phyloP scores from a whole-genome alignment of 1,284 basidiomycete genomes.

The Cystobasidium slooffiae region DNA sequence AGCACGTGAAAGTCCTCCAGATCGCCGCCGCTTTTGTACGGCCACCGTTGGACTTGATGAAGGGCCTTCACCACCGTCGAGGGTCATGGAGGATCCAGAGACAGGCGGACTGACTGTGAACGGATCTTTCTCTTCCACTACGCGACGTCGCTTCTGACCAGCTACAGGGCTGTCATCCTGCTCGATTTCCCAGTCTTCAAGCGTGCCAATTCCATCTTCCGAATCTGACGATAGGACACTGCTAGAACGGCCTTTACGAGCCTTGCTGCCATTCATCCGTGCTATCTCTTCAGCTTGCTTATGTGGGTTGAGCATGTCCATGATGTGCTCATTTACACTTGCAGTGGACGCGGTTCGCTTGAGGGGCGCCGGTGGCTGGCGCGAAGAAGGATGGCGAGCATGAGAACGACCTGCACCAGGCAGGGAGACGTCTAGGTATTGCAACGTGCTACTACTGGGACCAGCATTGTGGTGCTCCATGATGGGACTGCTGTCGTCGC shows the following conservation, averaged over 20 bases:
- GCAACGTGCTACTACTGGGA: background rate
- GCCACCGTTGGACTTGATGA: conserved; percentile 27
- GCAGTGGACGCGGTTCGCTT: conserved; percentile 40
- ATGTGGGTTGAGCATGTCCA: conserved; percentile 39
- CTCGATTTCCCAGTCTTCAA: conserved; percentile 39
- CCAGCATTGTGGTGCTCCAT: background rate
- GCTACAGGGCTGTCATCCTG: conserved; percentile 14
- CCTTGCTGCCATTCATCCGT: conserved; percentile 2
- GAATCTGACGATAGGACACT: conserved; percentile 5
- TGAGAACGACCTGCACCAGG: conserved; percentile 2
- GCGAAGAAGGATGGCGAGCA: no score
- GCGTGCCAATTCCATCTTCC: conserved; percentile 27
- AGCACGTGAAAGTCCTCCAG: background rate
- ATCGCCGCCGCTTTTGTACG: background rate
- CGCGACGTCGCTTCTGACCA: background rate
- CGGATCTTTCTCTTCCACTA: conserved; percentile 11
- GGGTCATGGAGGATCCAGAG: conserved; percentile 20
- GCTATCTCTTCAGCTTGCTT: conserved; percentile 28
- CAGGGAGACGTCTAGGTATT: background rate
- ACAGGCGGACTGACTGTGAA: conserved; percentile 12
- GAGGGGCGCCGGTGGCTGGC: conserved; percentile 2
- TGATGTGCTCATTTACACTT: conserved; percentile 36
- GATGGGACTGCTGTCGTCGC: conserved; percentile 4
- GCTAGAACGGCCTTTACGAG: conserved; percentile 26
- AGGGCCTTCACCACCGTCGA: conserved; percentile 2